Evolutionary conservation across 441 rosid genomes (phyloP), one percentile per base, ranked within the genome.

Genomic region (Erodium texanum): DNA sequence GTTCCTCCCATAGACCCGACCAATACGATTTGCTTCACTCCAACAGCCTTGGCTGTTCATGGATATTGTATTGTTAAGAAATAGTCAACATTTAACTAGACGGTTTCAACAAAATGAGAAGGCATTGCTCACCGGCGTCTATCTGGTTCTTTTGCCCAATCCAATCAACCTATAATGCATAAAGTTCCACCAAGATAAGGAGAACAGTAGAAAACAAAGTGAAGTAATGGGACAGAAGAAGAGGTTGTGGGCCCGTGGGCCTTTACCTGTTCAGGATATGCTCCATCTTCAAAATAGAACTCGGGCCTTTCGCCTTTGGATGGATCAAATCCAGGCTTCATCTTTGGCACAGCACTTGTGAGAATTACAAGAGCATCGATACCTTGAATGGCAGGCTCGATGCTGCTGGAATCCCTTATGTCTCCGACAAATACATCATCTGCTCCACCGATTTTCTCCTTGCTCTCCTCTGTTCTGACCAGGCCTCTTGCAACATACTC

Each of bases 1-100:
- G 95, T 90, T 76, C 97, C 98, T 63, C 98, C 98, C 98, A 93
- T 93, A 24, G 98, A 90, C 2, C 97, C 97, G 67, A 93, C 90
- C 86, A 93, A 70, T 65, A 89, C 96, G 77, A 93, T 87, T 65
- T 87, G 98, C 93, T 89, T 93, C 48, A 88, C 96, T 73, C 97
- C 98, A 2, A 92, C 93, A 36, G 73, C 93, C 81, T 87, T 87
- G 32, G 97, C 98, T 93, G 90, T 75, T 73, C 82, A 81, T 24
- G 62, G 43, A 68, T 22, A 61, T 54, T 45, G 38, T 12, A 14
- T 32, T 64, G 71, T 43, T 12, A 43, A 8, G 52, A 14, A 43
- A 9, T 9, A 43, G 16, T 43, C 15, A n/a, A 12, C 52, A 12
- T 12, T 43, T 43, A 9, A 43, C 15, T 43, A 9, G 11, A 43